phyloP scores from a whole-genome alignment of 805 yeast genomes.

The Kazachstania bromeliacearum region DNA sequence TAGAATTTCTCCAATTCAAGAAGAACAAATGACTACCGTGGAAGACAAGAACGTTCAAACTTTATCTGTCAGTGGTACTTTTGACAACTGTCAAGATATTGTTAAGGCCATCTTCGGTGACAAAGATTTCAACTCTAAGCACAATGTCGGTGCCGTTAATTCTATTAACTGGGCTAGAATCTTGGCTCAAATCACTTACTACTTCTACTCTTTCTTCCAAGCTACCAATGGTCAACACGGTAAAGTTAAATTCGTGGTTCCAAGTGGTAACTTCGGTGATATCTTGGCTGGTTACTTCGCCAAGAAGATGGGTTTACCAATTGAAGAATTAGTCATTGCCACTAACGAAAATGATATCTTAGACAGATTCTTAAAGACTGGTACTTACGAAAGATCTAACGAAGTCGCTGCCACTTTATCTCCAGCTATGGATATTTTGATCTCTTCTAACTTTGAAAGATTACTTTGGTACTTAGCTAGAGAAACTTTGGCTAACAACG shows the following conservation, averaged over 20 bases:
- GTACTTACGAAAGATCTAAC: constrained; percentile 66
- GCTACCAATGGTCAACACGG: constrained; percentile 33
- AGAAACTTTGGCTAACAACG: constrained; percentile 45
- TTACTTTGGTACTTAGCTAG: constrained; percentile 88
- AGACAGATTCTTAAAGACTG: constrained; percentile 83
- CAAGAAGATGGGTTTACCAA: constrained; percentile 88
- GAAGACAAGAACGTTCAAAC: constrained; percentile 90
- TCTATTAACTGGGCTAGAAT: constrained; percentile 99
- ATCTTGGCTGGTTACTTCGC: constrained; percentile 95
- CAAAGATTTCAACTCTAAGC: constrained; percentile 71
- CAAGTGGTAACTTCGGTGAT: constrained; percentile 98
- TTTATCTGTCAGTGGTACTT: constrained; percentile 87
- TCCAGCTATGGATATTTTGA: constrained; percentile 97
- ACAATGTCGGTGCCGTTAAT: constrained; percentile 95
- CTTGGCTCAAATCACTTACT: constrained; percentile 93
- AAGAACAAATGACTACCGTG: constrained; percentile 97
- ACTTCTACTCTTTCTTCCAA: constrained; percentile 85
- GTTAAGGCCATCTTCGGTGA: constrained; percentile 93
- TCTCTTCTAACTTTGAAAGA: constrained; percentile 94
- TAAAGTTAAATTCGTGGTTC: constrained; percentile 79
- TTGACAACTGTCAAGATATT: constrained; percentile 96
- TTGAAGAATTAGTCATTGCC: constrained; percentile 79
- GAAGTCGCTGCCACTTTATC: constrained; percentile 82
- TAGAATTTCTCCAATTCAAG: constrained; percentile 94
- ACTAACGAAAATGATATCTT: constrained; percentile 93